Evolutionary conservation across 2,329 filamentous ascomycete species (phyloP).

Genomic region (Cercospora beticola): DNA sequence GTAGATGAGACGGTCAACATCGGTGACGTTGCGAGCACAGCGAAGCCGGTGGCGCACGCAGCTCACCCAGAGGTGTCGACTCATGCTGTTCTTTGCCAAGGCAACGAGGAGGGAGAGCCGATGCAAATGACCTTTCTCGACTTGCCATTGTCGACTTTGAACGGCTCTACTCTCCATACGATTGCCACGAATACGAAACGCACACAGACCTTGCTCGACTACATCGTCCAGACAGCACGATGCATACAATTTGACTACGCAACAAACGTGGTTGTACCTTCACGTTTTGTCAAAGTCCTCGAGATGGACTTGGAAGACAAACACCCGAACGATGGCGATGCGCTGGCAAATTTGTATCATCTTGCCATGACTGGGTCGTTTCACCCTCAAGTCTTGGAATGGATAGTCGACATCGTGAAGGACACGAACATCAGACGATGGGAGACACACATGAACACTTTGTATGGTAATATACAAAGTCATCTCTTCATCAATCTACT

Average conservation of each 20-base stretch:
- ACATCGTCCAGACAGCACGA: conserved; percentile 75
- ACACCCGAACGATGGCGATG: conserved; percentile 54
- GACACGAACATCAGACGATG: conserved; percentile 71
- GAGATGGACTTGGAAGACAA: conserved; percentile 71
- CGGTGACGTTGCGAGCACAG: conserved; percentile 25
- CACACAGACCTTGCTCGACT: conserved; percentile 80
- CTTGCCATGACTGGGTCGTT: conserved; percentile 81
- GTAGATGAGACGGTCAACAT: conserved; percentile 36
- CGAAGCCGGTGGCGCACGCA: conserved; percentile 53
- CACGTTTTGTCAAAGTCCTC: conserved; percentile 44
- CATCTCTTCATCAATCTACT: conserved; percentile 85
- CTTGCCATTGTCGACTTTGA: conserved; percentile 31
- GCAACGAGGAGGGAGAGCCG: conserved; percentile 7
- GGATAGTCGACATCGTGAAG: conserved; percentile 56
- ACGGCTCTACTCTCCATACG: conserved; percentile 68
- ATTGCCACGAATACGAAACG: conserved; percentile 81
- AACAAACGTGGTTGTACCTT: conserved; percentile 68
- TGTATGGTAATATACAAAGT: conserved; percentile 73
- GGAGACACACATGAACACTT: conserved; percentile 81
- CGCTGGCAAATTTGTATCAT: conserved; percentile 78
- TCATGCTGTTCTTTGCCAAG: conserved; percentile 62
- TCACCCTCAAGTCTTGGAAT: conserved; percentile 73
- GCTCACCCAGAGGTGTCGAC: conserved; percentile 74
- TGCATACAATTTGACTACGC: conserved; percentile 83
- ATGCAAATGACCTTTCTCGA: conserved; percentile 25